Evolutionary conservation across 2,329 filamentous ascomycete species (phyloP), one percentile per base, ranked within the genome.

Genomic region (Pestalotiopsis sp.): DNA sequence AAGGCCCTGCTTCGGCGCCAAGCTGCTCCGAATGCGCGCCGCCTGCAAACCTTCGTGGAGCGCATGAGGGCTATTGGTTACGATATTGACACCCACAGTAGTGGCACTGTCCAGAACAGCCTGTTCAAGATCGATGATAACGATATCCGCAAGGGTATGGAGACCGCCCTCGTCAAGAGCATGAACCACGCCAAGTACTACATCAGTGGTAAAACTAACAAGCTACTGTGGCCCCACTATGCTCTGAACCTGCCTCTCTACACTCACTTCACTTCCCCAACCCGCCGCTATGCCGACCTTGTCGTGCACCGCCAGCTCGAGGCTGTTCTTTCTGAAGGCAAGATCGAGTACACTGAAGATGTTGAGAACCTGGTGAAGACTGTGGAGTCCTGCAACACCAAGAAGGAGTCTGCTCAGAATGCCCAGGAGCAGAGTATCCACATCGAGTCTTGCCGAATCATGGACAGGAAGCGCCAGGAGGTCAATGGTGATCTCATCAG

Each of bases 361-460:
- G 81, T 96, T 70, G 96, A 99, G 78, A 91, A 86, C 68, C 85
- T 99, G 57, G 91, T 91, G 76, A 99, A 98, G 89, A 97, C 93
- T 65, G 93, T 95, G 9, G 96, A 99, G 81, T 90, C 94, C 74
- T 97, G 94, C 87, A 99, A 99, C 85, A 97, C 93, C 78, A 99
- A 98, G 90, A 99, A 98, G 82, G 96, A 99, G 79, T 98, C 95
- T 13, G 94, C 96, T 1, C 95, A 97, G 83, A 96, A 94, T 77
- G 96, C 96, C 14, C 96, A 99, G 81, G 96, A 99, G 81, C 96
- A 99, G 84, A 98, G 96, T 81, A 94, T 99, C 64, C 96, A 99
- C 83, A 98, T 99, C 72, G 96, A 98, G 80, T 94, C 95, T 4
- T 99, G 96, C 86, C 92, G 96, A 74, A 91, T 90, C 76, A 98